Percentiles rank a stretch among this genome's conserved stretches.
phyloP scores from a whole-genome alignment of 768 basidiomycete genomes.

The Nidularia pulvinata region DNA sequence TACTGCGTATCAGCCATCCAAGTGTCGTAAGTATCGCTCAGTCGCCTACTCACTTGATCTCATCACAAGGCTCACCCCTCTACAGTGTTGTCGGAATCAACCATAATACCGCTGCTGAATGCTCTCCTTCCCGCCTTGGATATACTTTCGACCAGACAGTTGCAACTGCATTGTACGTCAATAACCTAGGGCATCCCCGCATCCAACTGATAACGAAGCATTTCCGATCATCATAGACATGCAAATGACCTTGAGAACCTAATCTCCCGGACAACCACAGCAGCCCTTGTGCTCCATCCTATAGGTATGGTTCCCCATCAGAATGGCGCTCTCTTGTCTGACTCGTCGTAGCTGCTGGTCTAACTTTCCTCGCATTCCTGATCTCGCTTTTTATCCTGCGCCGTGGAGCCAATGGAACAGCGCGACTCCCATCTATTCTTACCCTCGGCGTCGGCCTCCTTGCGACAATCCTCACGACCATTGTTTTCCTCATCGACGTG shows the following conservation, averaged over 20 bases:
- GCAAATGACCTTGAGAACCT: conserved; percentile 30
- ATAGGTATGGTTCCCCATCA: conserved; percentile 33
- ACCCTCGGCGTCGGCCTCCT: conserved; percentile 33
- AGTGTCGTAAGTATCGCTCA: conserved; percentile 32
- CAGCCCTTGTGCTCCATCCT: conserved; percentile 53
- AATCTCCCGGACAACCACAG: conserved; percentile 43
- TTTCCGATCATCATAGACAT: conserved; percentile 19
- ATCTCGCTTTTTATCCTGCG: conserved; percentile 44
- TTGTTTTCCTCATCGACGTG: conserved; percentile 54
- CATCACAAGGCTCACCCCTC: conserved; percentile 2
- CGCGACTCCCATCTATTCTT: conserved; percentile 33
- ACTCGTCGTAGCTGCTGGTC: conserved; percentile 34
- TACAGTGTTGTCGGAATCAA: conserved; percentile 41
- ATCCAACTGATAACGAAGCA: conserved; percentile 7
- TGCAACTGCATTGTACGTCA: conserved; percentile 39
- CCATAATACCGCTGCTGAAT: conserved; percentile 33
- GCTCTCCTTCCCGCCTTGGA: conserved; percentile 48
- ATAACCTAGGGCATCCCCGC: conserved; percentile 4
- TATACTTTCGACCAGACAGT: conserved; percentile 55
- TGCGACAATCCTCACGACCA: conserved; percentile 42
- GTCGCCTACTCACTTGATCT: conserved; percentile 6
- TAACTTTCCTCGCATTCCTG: conserved; percentile 50
- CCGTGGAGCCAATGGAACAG: conserved; percentile 30
- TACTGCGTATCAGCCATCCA: conserved; percentile 53
- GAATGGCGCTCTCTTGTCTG: background rate